Evolutionary conservation across 192 early-diverging fungal genomes (phyloP), one percentile per base, ranked within the genome.

Genomic region (Coemansia sp.): DNA sequence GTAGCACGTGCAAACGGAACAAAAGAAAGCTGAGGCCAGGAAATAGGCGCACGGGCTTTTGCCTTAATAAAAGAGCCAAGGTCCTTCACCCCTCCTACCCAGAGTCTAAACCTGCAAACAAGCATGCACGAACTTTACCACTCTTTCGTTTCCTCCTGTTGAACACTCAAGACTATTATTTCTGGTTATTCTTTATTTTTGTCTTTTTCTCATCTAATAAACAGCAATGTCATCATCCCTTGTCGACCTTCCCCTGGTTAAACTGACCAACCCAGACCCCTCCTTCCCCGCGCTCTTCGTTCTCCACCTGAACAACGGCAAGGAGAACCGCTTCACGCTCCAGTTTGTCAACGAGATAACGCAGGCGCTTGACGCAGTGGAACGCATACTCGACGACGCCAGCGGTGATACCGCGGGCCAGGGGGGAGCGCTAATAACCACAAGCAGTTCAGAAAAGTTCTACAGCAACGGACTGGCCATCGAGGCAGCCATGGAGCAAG

Each of bases 401-500:
- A 65, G 68, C 21, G 49, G 61, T 1, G 83, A 88, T 8, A 82
- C 77, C 8, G 61, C 66, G 9, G 54, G 71, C 7, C 37, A 36
- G 6, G 88, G 84, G 26, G 87, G 87, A 1, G 88, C 87, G 0
- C 76, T 91, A 26, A 70, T 92, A 1, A 88, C 89, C 6, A 83
- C 80, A 4, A 59, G 37, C 37, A 87, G 90, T 42, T 66, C 85
- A 9, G 89, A 83, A 58, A 90, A 90, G 78, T 90, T 92, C 74
- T 92, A 83, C 61, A 88, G 86, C 51, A 92, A 91, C 70, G 91
- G 91, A 6, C 71, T 92, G 39, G 87, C 89, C 36, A 84, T 84
- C 51, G 82, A 84, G 40, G 66, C 74, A 0, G 77, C 78, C 13
- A 79, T 84, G 69, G 68, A 84, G 48, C 73, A 86, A 8, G 81